Percentiles rank a stretch among this genome's conserved stretches.
These are phyloP conservation scores for Acanthamoeba quina DNA, from an alignment of 208 protist species.

Conservation along the genomic window DNA sequence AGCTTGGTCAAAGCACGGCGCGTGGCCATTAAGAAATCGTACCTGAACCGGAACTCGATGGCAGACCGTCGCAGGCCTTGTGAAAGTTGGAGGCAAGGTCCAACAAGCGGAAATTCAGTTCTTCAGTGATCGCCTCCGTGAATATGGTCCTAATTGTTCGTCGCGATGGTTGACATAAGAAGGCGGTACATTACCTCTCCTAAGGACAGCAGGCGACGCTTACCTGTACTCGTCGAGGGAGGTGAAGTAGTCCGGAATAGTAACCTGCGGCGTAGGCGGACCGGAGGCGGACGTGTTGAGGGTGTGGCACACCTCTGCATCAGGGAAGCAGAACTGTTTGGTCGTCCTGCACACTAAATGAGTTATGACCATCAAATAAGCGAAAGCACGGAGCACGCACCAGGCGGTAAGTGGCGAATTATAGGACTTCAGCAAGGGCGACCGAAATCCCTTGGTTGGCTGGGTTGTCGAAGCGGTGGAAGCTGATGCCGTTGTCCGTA, in stretches of 20 bases:
- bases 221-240: conserved; percentile 60
- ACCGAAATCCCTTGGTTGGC: background rate
- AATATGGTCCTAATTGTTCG: background rate
- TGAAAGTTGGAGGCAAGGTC: conserved; percentile 66
- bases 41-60: background rate
- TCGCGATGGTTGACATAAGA: background rate
- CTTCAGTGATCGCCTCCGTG: conserved; percentile 58
- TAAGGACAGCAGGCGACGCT: background rate
- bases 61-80: conserved; percentile 34
- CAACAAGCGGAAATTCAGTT: conserved; percentile 62
- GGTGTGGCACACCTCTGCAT: background rate
- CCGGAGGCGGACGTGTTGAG: background rate
- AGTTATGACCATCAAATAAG: background rate
- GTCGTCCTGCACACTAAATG: background rate
- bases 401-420: conserved; percentile 24
- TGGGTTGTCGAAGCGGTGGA: background rate
- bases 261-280: conserved; percentile 13
- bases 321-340: conserved; percentile 67
- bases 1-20: background rate
- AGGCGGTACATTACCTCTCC: background rate
- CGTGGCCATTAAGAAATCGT: background rate
- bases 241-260: conserved; percentile 31
- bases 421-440: conserved; percentile 29
- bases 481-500: background rate
- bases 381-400: background rate